Evolutionary conservation across 2,329 filamentous ascomycete species (phyloP).

Genomic region (Verticillium isaacii): DNA sequence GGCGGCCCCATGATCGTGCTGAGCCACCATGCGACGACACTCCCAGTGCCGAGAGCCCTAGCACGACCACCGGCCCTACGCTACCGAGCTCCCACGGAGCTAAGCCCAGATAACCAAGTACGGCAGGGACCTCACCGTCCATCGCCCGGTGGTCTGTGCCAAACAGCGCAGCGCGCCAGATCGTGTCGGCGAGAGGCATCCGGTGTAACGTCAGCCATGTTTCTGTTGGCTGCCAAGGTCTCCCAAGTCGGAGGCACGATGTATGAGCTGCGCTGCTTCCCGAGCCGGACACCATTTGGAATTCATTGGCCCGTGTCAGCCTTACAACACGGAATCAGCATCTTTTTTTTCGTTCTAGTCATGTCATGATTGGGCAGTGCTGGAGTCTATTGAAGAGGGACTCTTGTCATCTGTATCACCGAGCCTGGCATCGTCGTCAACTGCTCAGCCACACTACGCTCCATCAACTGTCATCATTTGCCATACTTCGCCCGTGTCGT

Average conservation of each 20-base stretch:
- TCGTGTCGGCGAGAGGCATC: not conserved
- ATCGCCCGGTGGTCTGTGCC: not conserved
- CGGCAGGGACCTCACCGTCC: too few relatives aligned
- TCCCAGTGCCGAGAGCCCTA: not conserved
- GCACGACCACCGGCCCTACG: not conserved
- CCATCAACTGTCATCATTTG: not conserved
- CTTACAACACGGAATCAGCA: too few relatives aligned
- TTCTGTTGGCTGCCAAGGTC: not conserved
- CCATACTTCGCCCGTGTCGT: not conserved
- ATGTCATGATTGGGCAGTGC: not conserved
- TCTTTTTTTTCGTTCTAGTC: too few relatives aligned
- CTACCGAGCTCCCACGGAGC: not conserved
- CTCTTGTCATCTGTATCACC: not conserved
- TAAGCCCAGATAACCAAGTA: not conserved
- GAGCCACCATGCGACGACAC: not conserved
- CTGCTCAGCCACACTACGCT: not conserved
- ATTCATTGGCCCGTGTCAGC: not conserved
- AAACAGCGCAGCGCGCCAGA: not conserved
- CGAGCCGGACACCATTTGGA: not conserved
- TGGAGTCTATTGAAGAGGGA: not conserved
- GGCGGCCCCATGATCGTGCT: not conserved
- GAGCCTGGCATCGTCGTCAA: not conserved
- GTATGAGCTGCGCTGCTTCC: too few relatives aligned
- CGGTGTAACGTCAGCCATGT: conserved; percentile 1
- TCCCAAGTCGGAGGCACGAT: too few relatives aligned